Percentiles rank a stretch among this genome's conserved stretches.
These are phyloP conservation scores for Penicillium sp. DNA, from an alignment of 2,329 filamentous ascomycete species.

Conservation along the genomic window DNA sequence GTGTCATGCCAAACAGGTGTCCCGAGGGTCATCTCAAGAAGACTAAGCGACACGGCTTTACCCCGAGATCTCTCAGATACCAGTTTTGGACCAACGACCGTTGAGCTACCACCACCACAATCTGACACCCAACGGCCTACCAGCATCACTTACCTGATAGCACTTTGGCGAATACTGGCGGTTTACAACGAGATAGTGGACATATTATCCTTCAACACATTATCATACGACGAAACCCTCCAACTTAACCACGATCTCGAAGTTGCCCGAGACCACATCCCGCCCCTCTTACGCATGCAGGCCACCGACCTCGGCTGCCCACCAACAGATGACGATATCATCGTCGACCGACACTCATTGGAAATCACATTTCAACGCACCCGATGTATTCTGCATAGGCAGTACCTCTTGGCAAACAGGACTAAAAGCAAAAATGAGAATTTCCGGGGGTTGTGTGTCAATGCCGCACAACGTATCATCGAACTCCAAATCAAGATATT, in stretches of 20 bases:
- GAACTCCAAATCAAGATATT: conserved; percentile 51
- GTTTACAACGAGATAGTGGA: conserved; percentile 30
- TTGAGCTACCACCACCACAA: conserved; percentile 53
- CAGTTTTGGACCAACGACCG: conserved; percentile 55
- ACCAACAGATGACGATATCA: conserved; percentile 34
- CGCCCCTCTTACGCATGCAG: neutral
- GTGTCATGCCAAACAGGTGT: conserved; percentile 64
- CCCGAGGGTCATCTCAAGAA: conserved; percentile 58
- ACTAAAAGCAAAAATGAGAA: conserved; percentile 34
- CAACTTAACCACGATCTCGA: conserved; percentile 27
- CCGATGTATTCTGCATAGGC: conserved; percentile 52
- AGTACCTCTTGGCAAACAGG: conserved; percentile 43
- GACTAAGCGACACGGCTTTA: conserved; percentile 57
- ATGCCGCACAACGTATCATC: conserved; percentile 48
- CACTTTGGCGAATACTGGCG: conserved; percentile 30
- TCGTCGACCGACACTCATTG: conserved; percentile 53
- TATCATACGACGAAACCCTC: conserved; percentile 17
- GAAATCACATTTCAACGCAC: conserved; percentile 53
- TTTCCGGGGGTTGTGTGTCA: conserved; percentile 46
- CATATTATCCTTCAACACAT: neutral
- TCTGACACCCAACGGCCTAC: conserved; percentile 52
- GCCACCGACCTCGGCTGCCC: conserved; percentile 4
- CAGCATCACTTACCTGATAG: conserved; percentile 35
- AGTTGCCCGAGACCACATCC: conserved; percentile 13
- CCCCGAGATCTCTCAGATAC: conserved; percentile 61